Conservation (phyloP, 768 basidiomycete species). For the Asterophora lycoperdoides region DNA sequence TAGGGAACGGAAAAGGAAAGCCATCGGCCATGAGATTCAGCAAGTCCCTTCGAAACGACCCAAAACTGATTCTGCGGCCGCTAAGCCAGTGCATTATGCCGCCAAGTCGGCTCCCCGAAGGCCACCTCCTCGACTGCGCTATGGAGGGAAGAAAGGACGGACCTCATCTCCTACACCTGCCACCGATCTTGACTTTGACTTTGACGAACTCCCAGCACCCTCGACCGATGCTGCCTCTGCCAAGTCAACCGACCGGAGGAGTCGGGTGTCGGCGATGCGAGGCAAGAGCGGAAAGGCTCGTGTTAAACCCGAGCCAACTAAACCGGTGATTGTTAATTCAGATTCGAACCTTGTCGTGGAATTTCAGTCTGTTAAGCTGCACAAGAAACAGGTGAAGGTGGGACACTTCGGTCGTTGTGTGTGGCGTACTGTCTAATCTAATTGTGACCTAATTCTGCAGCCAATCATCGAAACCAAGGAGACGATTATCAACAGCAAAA, state of each 20-base stretch:
- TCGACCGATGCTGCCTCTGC: slow-evolving; percentile 1
- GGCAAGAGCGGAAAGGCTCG: slow-evolving; percentile 23
- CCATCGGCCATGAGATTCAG: neutral
- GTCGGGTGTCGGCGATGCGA: slow-evolving; percentile 26
- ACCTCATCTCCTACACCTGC: slow-evolving; percentile 24
- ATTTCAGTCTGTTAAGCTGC: neutral
- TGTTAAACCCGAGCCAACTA: slow-evolving; percentile 6
- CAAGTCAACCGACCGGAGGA: slow-evolving; percentile 5
- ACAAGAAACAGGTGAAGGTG: neutral
- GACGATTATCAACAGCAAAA: neutral
- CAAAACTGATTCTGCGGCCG: neutral
- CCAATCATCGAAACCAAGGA: neutral
- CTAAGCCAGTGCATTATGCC: neutral
- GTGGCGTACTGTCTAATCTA: too few species aligned
- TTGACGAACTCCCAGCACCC: slow-evolving; percentile 29
- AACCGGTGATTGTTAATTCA: neutral
- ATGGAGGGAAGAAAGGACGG: slow-evolving; percentile 27
- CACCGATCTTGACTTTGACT: slow-evolving; percentile 19
- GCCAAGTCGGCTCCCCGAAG: slow-evolving; percentile 1
- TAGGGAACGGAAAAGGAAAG: slow-evolving; percentile 10
- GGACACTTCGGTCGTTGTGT: neutral
- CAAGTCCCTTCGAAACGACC: slow-evolving; percentile 9
- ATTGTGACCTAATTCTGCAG: neutral
- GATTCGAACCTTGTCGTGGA: neutral
- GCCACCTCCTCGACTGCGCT: slow-evolving; percentile 24